A percentile compares a stretch with the other conserved stretches of the same genome.
Conservation (phyloP, 140 eudicot genomes). For the Cichorium intybus region DNA sequence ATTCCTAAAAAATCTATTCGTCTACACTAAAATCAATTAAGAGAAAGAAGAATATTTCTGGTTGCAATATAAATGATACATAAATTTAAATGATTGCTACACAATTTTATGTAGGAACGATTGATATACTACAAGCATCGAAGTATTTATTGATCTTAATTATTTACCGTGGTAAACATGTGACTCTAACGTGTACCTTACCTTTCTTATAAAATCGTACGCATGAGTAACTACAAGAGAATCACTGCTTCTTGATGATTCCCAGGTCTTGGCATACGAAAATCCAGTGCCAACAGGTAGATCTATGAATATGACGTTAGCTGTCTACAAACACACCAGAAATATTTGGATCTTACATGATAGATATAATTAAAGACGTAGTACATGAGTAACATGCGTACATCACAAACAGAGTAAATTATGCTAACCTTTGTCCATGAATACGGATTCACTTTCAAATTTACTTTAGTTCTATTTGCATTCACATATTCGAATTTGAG, state of each 20-base stretch:
- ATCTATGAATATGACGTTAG: conserved; percentile 64
- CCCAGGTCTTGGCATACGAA: conserved; percentile 50
- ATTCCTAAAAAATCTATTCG: not conserved
- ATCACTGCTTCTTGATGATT: conserved; percentile 32
- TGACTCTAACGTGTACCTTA: not conserved
- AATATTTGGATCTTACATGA: not conserved
- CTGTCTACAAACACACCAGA: conserved; percentile 29
- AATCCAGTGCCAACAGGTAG: conserved; percentile 70
- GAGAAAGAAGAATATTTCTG: not conserved
- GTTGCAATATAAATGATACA: no score
- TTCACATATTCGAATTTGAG: conserved; percentile 19
- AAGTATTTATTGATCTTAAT: not conserved
- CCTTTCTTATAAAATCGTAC: conserved; percentile 43
- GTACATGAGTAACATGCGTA: not conserved
- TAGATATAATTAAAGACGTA: not conserved
- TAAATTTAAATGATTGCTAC: no score
- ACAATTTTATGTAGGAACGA: no score
- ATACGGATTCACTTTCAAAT: conserved; percentile 29
- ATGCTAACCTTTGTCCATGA: conserved; percentile 37
- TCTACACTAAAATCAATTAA: not conserved
- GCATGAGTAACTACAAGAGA: conserved; percentile 35
- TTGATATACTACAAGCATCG: not conserved
- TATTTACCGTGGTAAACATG: no score
- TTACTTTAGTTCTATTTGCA: conserved; percentile 24
- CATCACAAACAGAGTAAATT: not conserved